Percentiles rank a stretch among this genome's conserved stretches.
Conservation (phyloP, 1,284 basidiomycete species). For the Microbotryum scabiosae region DNA sequence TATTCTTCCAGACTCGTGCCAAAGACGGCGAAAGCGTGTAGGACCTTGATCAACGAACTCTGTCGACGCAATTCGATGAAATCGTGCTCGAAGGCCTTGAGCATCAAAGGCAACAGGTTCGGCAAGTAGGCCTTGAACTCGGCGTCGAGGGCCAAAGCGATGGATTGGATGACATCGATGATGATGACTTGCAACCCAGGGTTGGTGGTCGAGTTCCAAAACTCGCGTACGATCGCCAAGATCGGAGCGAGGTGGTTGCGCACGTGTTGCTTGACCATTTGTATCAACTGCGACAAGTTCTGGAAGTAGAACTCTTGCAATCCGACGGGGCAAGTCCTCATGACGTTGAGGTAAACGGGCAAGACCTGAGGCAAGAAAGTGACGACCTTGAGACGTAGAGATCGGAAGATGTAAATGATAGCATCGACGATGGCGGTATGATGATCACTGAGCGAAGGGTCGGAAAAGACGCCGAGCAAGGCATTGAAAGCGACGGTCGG, state of each 20-base stretch:
- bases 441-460: constrained; percentile 72
- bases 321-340: constrained; percentile 65
- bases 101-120: constrained; percentile 76
- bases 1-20: constrained; percentile 97
- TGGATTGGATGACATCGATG: constrained; percentile 84
- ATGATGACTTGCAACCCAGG: constrained; percentile 80
- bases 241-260: constrained; percentile 81
- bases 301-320: constrained; percentile 92
- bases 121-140: constrained; percentile 99
- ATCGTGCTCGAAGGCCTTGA: constrained; percentile 82
- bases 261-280: constrained; percentile 96
- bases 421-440: constrained; percentile 90
- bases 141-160: constrained; percentile 91
- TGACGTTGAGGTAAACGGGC: constrained; percentile 87
- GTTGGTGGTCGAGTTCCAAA: constrained; percentile 62
- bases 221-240: constrained; percentile 71
- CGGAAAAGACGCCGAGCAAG: constrained; percentile 78
- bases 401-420: constrained; percentile 99
- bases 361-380: constrained; percentile 93
- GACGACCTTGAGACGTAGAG: constrained; percentile 92
- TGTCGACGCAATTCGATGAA: constrained; percentile 56
- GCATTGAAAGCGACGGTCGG: constrained; percentile 92
- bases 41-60: constrained; percentile 73
- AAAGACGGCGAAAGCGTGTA: constrained; percentile 87
- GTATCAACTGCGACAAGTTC: constrained; percentile 89